Evolutionary conservation across 2,329 filamentous ascomycete genomes (phyloP), one percentile per base, ranked within the genome.

Genomic region (Pseudohalonectria lignicola): DNA sequence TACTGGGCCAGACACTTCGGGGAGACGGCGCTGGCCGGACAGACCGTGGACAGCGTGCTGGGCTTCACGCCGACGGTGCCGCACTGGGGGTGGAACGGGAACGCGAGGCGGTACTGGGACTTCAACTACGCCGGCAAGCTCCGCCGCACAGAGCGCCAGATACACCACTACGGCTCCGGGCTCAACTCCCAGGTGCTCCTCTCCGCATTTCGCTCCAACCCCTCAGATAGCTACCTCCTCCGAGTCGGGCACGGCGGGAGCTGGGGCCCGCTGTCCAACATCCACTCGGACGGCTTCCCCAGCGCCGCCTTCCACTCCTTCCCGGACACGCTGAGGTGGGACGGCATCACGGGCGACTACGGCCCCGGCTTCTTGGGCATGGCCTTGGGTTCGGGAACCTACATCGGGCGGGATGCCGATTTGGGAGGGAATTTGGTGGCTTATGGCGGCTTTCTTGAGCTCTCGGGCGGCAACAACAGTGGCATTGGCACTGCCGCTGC

Each of bases 31-130:
- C 11, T 21, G 23, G 13, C 10, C 39, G 9, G 34, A 35, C 10
- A 60, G 62, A 21, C 64, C 0, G 57, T 77, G 33, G 60, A 68
- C 39, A 69, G 65, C 17, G 70, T 78, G 4, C 49, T 72, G 1
- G 74, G 68, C 0, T 77, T 69, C 43, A 74, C 66, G 59, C 72
- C 74, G 0, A 71, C 69, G 0, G 66, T 78, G 0, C 59, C 71
- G 1, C 74, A 77, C 44, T 78, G 74, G 74, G 74, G 69, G 3
- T 78, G 68, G 68, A 75, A 78, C 37, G 74, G 74, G 11, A 77
- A 76, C 43, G 71, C 73, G 1, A 62, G 74, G 2, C 54, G 73
- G 5, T 77, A 76, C 50, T 77, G 74, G 74, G 74, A 78, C 46
- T 74, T 72, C 23, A 62, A 58, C 35, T 66, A 66, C 39, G 61